These are phyloP conservation scores for Ogataea haglerorum DNA, from an alignment of 805 yeast species.

Conservation along the genomic window DNA sequence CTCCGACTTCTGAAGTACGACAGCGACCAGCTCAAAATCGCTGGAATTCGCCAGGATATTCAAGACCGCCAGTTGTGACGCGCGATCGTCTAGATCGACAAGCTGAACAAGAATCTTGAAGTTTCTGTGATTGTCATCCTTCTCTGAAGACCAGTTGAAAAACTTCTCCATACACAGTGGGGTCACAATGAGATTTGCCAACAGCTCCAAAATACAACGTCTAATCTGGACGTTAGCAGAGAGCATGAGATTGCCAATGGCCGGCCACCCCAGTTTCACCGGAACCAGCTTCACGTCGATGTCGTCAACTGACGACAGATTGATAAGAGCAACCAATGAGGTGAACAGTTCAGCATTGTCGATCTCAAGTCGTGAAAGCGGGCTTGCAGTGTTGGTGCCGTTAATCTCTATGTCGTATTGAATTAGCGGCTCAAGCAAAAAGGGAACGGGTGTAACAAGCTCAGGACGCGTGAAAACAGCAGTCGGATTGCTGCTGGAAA, in stretches of 20 bases:
- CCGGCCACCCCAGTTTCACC: constrained; percentile 35
- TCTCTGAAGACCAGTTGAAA: constrained; percentile 47
- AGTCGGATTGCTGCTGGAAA: constrained; percentile 43
- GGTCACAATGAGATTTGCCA: constrained; percentile 41
- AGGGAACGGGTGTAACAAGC: constrained; percentile 42
- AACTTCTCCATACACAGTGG: constrained; percentile 48
- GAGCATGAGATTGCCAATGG: constrained; percentile 32
- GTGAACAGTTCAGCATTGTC: constrained; percentile 39
- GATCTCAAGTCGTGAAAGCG: constrained; percentile 24
- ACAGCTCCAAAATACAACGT: constrained; percentile 44
- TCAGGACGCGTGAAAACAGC: constrained; percentile 39
- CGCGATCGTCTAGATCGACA: constrained; percentile 35
- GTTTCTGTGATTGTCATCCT: constrained; percentile 34
- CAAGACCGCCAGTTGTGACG: constrained; percentile 36
- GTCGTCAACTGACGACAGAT: constrained; percentile 41
- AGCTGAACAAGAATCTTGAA: constrained; percentile 41
- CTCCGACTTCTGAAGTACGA: constrained; percentile 17
- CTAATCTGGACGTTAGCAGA: constrained; percentile 42
- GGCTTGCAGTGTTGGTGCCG: constrained; percentile 20
- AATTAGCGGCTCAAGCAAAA: constrained; percentile 45
- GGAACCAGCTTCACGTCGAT: constrained; percentile 34
- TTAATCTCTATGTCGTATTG: constrained; percentile 32
- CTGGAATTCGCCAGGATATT: constrained; percentile 33
- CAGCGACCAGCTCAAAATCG: constrained; percentile 26
- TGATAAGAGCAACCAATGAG: constrained; percentile 47